Conservation (phyloP, 768 basidiomycete species). For the Rubroboletus pulcherrimus region DNA sequence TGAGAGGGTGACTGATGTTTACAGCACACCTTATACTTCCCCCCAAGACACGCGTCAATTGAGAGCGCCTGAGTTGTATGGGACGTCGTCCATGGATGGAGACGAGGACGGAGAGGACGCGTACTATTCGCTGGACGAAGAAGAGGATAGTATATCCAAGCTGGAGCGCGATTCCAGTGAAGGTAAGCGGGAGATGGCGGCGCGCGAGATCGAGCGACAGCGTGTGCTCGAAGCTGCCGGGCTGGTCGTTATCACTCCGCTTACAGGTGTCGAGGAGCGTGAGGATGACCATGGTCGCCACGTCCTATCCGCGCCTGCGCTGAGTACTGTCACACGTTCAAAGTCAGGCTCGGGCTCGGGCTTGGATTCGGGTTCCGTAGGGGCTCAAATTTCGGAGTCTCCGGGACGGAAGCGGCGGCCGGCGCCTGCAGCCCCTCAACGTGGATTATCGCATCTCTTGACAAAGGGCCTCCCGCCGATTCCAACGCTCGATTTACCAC, state of each 20-base stretch:
- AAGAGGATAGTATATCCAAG: slow-evolving; percentile 21
- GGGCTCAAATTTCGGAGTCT: slow-evolving; percentile 40
- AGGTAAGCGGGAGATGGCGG: slow-evolving; percentile 43
- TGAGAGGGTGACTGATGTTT: slow-evolving; percentile 15
- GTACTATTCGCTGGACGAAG: slow-evolving; percentile 29
- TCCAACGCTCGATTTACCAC: slow-evolving; percentile 34
- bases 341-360: slow-evolving; percentile 5
- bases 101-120: slow-evolving; percentile 34
- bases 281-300: too few relatives aligned
- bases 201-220: slow-evolving; percentile 71
- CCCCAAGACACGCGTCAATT: slow-evolving; percentile 13
- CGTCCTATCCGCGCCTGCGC: background rate
- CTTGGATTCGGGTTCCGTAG: slow-evolving; percentile 16
- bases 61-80: slow-evolving; percentile 4
- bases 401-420: slow-evolving; percentile 25
- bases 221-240: slow-evolving; percentile 89
- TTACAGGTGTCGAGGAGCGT: background rate
- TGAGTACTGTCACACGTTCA: background rate
- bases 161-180: slow-evolving; percentile 4
- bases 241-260: slow-evolving; percentile 56
- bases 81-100: slow-evolving; percentile 15
- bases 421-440: slow-evolving; percentile 23
- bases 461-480: slow-evolving; percentile 55
- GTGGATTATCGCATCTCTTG: slow-evolving; percentile 13
- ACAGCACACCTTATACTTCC: slow-evolving; percentile 24